Conservation (phyloP, 768 basidiomycete genomes). For the Phallus indusiatus region DNA sequence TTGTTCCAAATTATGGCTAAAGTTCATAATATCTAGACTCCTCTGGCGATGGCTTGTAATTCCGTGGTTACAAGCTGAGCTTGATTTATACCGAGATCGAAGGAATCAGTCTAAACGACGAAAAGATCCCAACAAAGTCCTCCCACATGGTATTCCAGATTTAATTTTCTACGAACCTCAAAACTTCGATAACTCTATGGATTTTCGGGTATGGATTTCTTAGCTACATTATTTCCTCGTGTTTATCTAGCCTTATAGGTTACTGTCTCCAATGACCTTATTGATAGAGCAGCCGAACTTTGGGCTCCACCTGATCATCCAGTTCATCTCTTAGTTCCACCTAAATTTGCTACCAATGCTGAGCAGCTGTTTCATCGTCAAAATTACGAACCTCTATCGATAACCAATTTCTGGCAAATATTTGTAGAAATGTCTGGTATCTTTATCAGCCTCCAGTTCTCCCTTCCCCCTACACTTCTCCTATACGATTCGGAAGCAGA, state of each 20-base stretch:
- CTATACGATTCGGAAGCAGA: too few relatives aligned
- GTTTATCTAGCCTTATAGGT: conserved; percentile 12
- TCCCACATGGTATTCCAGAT: conserved; percentile 31
- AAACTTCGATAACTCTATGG: conserved; percentile 14
- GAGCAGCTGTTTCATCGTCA: too few relatives aligned
- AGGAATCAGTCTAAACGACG: conserved; percentile 19
- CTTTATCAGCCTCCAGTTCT: too few relatives aligned
- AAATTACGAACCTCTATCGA: too few relatives aligned
- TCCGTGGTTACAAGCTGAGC: conserved; percentile 23
- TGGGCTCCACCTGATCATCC: conserved; percentile 26
- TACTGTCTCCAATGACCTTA: conserved; percentile 8
- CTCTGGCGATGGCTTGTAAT: conserved; percentile 33
- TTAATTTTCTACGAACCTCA: conserved; percentile 24
- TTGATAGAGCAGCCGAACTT: conserved; percentile 15
- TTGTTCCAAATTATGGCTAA: background rate
- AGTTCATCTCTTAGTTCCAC: conserved; percentile 28
- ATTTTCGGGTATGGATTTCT: conserved; percentile 26
- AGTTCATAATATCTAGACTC: conserved; percentile 18
- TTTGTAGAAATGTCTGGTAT: too few relatives aligned
- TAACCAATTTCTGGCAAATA: too few relatives aligned
- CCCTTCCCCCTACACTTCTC: too few relatives aligned
- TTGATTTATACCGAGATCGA: conserved; percentile 21
- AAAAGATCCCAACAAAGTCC: conserved; percentile 24
- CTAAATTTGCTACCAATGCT: conserved; percentile 13
- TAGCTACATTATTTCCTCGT: background rate